Percentiles rank a stretch among this genome's conserved stretches.
These are phyloP conservation scores for Zanthoxylum bungeanum DNA, from an alignment of 345 rosid genomes.

Conservation along the genomic window DNA sequence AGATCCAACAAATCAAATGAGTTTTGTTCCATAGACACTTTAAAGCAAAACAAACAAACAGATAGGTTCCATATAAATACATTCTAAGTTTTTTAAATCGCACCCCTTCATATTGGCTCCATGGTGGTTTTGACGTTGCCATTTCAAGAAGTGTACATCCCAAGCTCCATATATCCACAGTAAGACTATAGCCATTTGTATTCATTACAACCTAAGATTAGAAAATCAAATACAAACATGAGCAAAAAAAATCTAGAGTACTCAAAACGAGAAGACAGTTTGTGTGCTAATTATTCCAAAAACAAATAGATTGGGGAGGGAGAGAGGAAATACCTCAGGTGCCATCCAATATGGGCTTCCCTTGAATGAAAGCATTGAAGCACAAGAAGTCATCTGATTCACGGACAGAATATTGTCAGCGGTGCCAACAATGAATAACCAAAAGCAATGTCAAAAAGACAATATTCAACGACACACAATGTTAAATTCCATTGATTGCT, in stretches of 20 bases:
- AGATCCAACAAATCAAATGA: slow-evolving; percentile 25
- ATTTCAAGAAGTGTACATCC: slow-evolving; percentile 98
- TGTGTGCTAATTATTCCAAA: background rate
- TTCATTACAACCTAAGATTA: slow-evolving; percentile 82
- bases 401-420: slow-evolving; percentile 20
- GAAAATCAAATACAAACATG: slow-evolving; percentile 7
- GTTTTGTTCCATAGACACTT: background rate
- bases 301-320: background rate
- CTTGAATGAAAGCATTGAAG: slow-evolving; percentile 93
- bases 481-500: background rate
- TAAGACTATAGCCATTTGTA: slow-evolving; percentile 74
- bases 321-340: slow-evolving; percentile 66
- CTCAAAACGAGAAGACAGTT: background rate
- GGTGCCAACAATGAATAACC: slow-evolving; percentile 9
- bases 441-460: background rate
- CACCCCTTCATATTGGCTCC: slow-evolving; percentile 98
- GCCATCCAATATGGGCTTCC: slow-evolving; percentile 99
- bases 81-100: slow-evolving; percentile 14
- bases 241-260: background rate
- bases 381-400: slow-evolving; percentile 58
- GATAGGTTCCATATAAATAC: slow-evolving; percentile 2
- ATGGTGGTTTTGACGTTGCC: slow-evolving; percentile 95
- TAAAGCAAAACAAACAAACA: slow-evolving; percentile 12
- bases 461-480: background rate
- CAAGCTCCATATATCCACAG: slow-evolving; percentile 96